Percentiles rank a stretch among this genome's conserved stretches.
Conservation (phyloP, 2,329 filamentous ascomycete genomes). For the Phialophora chinensis region DNA sequence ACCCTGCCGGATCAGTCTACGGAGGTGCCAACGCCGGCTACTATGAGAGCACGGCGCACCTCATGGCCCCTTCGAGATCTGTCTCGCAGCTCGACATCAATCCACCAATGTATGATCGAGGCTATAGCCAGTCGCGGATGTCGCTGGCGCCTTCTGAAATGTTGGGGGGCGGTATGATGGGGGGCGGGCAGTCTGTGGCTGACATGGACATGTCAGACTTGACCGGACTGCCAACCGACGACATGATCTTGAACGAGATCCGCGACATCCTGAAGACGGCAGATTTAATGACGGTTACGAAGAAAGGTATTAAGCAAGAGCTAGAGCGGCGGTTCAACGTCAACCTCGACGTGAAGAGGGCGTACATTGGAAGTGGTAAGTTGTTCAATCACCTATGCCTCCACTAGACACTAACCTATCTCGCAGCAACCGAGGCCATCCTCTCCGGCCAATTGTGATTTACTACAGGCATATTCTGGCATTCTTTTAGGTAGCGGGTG, state of each 20-base stretch:
- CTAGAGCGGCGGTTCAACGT: constrained; percentile 89
- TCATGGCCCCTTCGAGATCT: constrained; percentile 63
- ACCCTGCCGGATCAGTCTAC: constrained; percentile 72
- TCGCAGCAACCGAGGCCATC: constrained; percentile 75
- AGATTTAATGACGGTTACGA: constrained; percentile 96
- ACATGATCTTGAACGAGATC: constrained; percentile 90
- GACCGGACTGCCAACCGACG: constrained; percentile 79
- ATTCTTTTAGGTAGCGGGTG: neutral
- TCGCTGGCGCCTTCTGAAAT: constrained; percentile 79
- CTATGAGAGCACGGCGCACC: constrained; percentile 34
- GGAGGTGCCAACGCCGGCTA: constrained; percentile 66
- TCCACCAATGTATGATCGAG: constrained; percentile 47
- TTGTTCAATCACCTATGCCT: constrained; percentile 38
- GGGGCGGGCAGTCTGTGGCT: constrained; percentile 65
- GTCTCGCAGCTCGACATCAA: constrained; percentile 66
- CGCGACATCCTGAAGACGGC: constrained; percentile 88
- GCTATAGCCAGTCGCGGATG: constrained; percentile 68
- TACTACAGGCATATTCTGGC: constrained; percentile 4
- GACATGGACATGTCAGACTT: constrained; percentile 79
- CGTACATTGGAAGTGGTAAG: constrained; percentile 93
- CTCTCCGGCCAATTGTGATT: constrained; percentile 74
- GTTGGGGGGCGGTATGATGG: constrained; percentile 72
- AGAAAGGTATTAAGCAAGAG: constrained; percentile 96
- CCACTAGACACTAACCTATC: constrained; percentile 42
- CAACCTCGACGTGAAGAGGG: constrained; percentile 81